These are phyloP conservation scores for Mycena leptocephala DNA, from an alignment of 768 basidiomycete genomes.

Conservation along the genomic window DNA sequence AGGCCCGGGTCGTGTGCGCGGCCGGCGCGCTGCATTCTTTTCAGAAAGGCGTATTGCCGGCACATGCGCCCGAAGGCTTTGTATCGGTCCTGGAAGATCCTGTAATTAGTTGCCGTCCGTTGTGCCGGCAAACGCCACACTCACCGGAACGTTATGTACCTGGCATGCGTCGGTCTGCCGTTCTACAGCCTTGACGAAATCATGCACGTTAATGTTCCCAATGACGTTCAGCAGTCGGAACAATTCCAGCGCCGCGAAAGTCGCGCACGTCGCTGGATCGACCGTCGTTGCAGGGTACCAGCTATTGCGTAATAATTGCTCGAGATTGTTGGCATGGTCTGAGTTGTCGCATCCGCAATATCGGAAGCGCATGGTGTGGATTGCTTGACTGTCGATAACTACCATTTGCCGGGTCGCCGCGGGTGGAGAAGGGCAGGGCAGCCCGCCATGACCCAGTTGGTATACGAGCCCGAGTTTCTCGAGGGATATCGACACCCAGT, in stretches of 20 bases:
- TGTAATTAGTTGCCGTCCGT: no score
- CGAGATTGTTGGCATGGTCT: neutral
- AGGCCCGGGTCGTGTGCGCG: constrained; percentile 1
- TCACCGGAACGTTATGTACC: constrained; percentile 1
- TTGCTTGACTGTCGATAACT: neutral
- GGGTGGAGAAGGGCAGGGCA: neutral
- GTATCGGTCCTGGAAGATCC: constrained; percentile 30
- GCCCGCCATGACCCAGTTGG: constrained; percentile 14
- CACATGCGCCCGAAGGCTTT: neutral
- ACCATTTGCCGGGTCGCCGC: neutral
- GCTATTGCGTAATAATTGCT: constrained; percentile 12
- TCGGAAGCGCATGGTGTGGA: constrained; percentile 10
- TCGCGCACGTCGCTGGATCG: constrained; percentile 29
- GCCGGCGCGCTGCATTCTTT: constrained; percentile 24
- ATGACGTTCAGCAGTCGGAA: constrained; percentile 28
- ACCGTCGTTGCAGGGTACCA: constrained; percentile 35
- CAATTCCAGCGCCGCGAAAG: constrained; percentile 21
- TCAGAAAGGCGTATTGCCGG: constrained; percentile 23
- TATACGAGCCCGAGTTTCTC: neutral
- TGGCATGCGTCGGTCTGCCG: neutral
- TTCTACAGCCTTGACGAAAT: constrained; percentile 29
- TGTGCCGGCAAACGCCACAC: no score
- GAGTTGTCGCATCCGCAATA: constrained; percentile 14
- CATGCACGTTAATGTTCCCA: constrained; percentile 30
- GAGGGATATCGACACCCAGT: neutral